These are phyloP conservation scores for Tolypocladium album DNA, from an alignment of 2,329 filamentous ascomycete genomes.

Conservation along the genomic window DNA sequence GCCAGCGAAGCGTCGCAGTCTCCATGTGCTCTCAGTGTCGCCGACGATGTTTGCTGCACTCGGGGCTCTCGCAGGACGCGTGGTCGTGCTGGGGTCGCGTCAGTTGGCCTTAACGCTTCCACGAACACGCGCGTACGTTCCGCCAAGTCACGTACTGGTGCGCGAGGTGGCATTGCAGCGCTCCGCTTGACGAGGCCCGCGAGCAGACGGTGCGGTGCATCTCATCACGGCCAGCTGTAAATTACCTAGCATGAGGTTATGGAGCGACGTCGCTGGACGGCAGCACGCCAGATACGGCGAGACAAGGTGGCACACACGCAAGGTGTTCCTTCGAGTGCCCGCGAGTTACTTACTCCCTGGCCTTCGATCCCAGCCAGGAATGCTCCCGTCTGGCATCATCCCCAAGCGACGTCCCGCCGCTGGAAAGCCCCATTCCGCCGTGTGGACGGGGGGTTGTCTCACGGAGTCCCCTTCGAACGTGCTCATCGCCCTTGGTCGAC, in stretches of 20 bases:
- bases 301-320: not conserved
- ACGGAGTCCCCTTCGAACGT: not conserved
- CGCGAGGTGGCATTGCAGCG: too few species aligned
- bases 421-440: not conserved
- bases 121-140: not conserved
- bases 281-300: too few species aligned
- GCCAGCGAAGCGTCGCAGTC: too few species aligned
- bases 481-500: not conserved
- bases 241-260: not conserved
- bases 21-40: too few species aligned
- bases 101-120: not conserved
- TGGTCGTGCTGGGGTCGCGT: too few species aligned
- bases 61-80: too few species aligned
- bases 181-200: not conserved
- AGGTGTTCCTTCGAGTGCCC: not conserved
- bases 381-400: too few species aligned
- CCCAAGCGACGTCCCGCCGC: not conserved
- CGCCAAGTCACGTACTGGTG: not conserved
- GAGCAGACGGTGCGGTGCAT: not conserved
- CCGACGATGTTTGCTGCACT: too few species aligned
- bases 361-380: not conserved
- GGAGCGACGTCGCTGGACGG: not conserved
- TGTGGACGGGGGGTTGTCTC: not conserved
- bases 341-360: too few species aligned
- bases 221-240: not conserved